These are phyloP conservation scores for Apostasia ramifera DNA, from an alignment of 106 monocot species.

Conservation along the genomic window DNA sequence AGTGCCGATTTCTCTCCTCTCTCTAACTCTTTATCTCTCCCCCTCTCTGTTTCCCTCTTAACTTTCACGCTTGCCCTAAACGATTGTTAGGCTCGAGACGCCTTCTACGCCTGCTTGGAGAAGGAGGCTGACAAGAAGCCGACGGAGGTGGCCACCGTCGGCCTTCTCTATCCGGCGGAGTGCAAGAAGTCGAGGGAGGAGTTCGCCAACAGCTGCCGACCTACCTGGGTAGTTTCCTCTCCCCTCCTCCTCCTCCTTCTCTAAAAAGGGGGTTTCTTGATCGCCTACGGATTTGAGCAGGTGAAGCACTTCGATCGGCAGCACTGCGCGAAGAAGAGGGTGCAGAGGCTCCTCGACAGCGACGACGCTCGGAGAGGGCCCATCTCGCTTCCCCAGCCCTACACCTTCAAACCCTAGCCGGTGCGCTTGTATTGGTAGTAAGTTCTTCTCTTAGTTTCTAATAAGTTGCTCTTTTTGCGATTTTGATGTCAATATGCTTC, in stretches of 20 bases:
- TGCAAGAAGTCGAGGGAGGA: constrained; percentile 57
- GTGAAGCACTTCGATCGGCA: constrained; percentile 97
- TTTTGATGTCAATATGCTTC: too few relatives aligned
- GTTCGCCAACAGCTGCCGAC: constrained; percentile 65
- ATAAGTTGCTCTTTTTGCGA: too few relatives aligned
- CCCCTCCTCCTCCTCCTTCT: neutral
- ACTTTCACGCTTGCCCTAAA: neutral
- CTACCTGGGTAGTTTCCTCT: constrained; percentile 60
- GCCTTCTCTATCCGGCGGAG: constrained; percentile 74
- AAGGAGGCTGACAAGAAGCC: constrained; percentile 59
- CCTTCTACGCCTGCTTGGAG: constrained; percentile 87
- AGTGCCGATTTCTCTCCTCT: constrained; percentile 11
- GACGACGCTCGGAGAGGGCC: constrained; percentile 74
- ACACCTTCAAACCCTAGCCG: constrained; percentile 55
- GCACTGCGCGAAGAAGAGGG: constrained; percentile 71
- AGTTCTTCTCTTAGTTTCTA: too few relatives aligned
- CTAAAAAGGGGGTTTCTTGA: neutral
- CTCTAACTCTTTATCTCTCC: neutral
- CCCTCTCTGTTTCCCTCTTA: neutral
- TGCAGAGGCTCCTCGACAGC: constrained; percentile 65
- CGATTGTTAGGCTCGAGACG: constrained; percentile 55
- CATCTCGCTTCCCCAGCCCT: constrained; percentile 75
- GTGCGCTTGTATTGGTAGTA: neutral
- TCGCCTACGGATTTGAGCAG: constrained; percentile 23
- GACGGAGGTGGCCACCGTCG: constrained; percentile 78